These are phyloP conservation scores for Ophiostoma populinum DNA, from an alignment of 2,329 filamentous ascomycete genomes.

Conservation along the genomic window DNA sequence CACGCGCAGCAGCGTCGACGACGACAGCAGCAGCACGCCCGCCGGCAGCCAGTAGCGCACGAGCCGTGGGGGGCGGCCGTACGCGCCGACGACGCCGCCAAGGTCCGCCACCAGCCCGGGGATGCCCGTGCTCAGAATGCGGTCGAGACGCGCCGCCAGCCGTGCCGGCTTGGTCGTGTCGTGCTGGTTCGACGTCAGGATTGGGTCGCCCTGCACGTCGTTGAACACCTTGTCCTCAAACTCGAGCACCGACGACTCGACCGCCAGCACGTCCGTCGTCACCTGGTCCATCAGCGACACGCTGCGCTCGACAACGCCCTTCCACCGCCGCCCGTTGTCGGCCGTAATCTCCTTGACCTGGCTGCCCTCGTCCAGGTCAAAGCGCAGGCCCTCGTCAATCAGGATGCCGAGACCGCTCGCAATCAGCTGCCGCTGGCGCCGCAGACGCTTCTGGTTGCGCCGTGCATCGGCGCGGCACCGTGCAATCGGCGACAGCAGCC, in stretches of 20 bases:
- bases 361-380: constrained; percentile 31
- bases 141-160: constrained; percentile 48
- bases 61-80: constrained; percentile 59
- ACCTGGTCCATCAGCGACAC: constrained; percentile 78
- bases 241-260: constrained; percentile 43
- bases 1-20: constrained; percentile 70
- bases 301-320: constrained; percentile 60
- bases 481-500: constrained; percentile 63
- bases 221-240: constrained; percentile 50
- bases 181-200: constrained; percentile 34
- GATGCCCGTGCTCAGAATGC: constrained; percentile 51
- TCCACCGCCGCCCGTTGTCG: constrained; percentile 35
- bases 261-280: constrained; percentile 48
- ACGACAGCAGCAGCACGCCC: constrained; percentile 55
- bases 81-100: constrained; percentile 34
- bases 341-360: constrained; percentile 20
- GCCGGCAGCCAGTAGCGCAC: constrained; percentile 82
- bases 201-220: constrained; percentile 42
- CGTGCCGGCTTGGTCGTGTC: constrained; percentile 36
- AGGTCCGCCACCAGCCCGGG: constrained; percentile 47
- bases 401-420: constrained; percentile 76
- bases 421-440: constrained; percentile 58
- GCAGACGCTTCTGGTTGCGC: constrained; percentile 54
- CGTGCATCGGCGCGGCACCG: constrained; percentile 58
- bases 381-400: constrained; percentile 67